Conservation (phyloP, 345 rosid genomes). For the Eucalyptus caleyi region DNA sequence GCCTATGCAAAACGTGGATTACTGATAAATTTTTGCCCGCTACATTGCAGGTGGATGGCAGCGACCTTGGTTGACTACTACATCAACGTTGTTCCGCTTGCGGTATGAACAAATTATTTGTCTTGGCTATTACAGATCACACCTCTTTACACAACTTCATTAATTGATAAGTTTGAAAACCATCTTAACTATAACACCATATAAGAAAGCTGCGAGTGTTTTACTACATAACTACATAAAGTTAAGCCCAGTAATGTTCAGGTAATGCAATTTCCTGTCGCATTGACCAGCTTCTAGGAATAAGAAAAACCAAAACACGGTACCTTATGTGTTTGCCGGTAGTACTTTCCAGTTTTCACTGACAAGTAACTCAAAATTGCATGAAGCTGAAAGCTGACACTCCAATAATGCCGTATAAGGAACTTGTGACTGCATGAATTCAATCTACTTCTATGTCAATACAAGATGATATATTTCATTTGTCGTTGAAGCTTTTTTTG, state of each 20-base stretch:
- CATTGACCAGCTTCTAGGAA: neutral
- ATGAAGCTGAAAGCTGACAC: neutral
- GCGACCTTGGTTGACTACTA: conserved; percentile 72
- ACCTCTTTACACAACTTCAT: neutral
- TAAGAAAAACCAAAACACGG: neutral
- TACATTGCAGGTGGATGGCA: conserved; percentile 54
- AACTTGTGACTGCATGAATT: neutral
- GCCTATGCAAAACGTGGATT: neutral
- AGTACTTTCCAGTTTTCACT: neutral
- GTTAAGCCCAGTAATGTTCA: neutral
- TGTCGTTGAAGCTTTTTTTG: neutral
- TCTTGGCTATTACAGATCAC: neutral
- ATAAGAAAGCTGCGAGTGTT: neutral
- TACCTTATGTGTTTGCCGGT: neutral
- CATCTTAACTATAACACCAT: neutral
- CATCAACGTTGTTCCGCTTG: conserved; percentile 40
- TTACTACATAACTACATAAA: neutral
- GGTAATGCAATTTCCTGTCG: neutral
- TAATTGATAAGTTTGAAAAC: neutral
- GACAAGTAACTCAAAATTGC: neutral
- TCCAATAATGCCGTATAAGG: neutral
- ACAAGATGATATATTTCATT: neutral
- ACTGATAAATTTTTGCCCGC: neutral
- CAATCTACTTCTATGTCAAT: neutral
- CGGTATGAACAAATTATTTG: conserved; percentile 19